Evolutionary conservation across 2,329 filamentous ascomycete genomes (phyloP), one percentile per base, ranked within the genome.

Genomic region (Penicillium sp.): DNA sequence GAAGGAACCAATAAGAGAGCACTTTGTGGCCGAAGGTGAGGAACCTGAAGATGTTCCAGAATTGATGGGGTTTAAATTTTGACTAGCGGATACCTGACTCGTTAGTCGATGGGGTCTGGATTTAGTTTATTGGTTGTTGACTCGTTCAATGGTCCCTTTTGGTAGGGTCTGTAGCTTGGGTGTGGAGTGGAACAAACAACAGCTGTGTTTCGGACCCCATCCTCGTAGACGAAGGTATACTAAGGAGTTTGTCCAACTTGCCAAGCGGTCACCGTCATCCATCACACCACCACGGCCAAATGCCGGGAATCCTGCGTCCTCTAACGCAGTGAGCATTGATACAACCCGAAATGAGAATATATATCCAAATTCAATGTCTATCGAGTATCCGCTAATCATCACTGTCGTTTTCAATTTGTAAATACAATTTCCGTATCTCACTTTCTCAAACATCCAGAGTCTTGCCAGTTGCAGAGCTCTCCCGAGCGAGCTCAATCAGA

Each of bases 401-500:
- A 63, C 61, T 58, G 55, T 63, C 60, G 58, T 65, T 52, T 52
- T 35, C 52, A 43, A 19, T 11, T 49, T 35, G 63, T 52, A 65
- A 60, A 61, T 63, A 62, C 55, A 66, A 66, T 30, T 51, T 37
- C 19, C 60, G 33, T 6, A 14, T 8, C 25, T 19, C 25, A 7
- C 14, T 2, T 5, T 30, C 45, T 59, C 68, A 75, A 46, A 79
- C 71, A 53, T 75, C 71, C 64, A 83, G 43, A 1, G 83, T 84
- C 75, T 76, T 81, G 4, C 83, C 83, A 63, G 74, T 76, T 65
- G 75, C 77, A 14, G 83, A 85, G 68, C 83, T 86, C 73, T 83
- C 77, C 64, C 78, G 78, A 16, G 82, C 84, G 62, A 84, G 70
- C 73, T 87, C 85, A 65, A 87, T 83, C 64, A 87, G 76, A 58